Conservation (phyloP, 73 alveolate genomes). For the Uronychia binucleata region DNA sequence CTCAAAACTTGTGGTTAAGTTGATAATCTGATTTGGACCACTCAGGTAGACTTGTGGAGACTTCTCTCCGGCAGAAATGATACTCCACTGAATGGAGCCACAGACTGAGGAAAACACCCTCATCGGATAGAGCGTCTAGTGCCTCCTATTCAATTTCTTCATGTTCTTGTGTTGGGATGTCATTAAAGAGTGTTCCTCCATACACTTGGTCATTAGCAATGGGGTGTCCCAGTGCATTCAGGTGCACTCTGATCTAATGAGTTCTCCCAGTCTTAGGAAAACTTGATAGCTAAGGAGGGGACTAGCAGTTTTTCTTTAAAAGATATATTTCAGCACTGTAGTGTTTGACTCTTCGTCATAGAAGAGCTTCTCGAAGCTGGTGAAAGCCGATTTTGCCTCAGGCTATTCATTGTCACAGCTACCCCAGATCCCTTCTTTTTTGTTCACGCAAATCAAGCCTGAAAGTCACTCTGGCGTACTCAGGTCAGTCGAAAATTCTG, state of each 20-base stretch:
- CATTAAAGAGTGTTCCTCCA: conserved; percentile 72
- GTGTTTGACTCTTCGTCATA: conserved; percentile 93
- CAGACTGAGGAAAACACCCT: conserved; percentile 21
- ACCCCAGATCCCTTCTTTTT: conserved; percentile 78
- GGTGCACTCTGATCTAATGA: conserved; percentile 98
- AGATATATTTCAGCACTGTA: conserved; percentile 75
- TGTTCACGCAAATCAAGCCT: conserved; percentile 70
- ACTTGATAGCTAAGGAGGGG: conserved; percentile 28
- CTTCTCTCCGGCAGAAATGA: conserved; percentile 9
- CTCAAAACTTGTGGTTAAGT: conserved; percentile 4
- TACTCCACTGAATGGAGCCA: conserved; percentile 65
- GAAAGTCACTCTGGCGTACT: neutral
- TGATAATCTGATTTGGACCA: conserved; percentile 45
- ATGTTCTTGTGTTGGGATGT: conserved; percentile 1
- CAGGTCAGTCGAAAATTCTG: neutral
- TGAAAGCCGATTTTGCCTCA: conserved; percentile 80
- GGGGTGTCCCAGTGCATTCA: conserved; percentile 90
- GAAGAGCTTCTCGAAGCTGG: conserved; percentile 80
- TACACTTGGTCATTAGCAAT: conserved; percentile 96
- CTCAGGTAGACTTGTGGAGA: conserved; percentile 27
- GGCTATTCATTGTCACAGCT: conserved; percentile 69
- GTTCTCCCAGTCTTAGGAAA: conserved; percentile 98
- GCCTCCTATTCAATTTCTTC: neutral
- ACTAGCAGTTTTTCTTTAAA: neutral
- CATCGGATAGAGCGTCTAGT: neutral